A percentile compares a stretch with the other conserved stretches of the same genome.
Evolutionary conservation across 257 asterid genomes (phyloP).

Genomic region (Capsicum baccatum): DNA sequence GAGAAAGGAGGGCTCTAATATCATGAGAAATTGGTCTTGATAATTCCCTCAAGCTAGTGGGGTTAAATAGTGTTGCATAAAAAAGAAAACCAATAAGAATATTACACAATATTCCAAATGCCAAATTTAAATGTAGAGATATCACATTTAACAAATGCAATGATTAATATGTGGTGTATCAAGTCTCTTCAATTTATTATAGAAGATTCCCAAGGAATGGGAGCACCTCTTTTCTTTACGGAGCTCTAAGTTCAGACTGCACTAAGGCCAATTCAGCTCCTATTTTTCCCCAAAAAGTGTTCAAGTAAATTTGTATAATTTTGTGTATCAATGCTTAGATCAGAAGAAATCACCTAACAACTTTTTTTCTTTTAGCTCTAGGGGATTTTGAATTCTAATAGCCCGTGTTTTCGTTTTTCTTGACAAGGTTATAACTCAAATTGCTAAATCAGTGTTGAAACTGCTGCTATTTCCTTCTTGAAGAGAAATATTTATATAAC

Average conservation of each 20-base stretch:
- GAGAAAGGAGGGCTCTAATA: no score
- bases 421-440: background rate
- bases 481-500: background rate
- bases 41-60: no score
- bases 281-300: background rate
- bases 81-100: no score
- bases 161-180: no score
- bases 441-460: background rate
- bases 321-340: background rate
- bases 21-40: no score
- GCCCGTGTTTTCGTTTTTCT: background rate
- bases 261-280: background rate
- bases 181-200: background rate
- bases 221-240: background rate
- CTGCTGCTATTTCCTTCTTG: background rate
- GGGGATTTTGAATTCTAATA: background rate
- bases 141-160: no score
- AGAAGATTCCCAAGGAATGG: background rate
- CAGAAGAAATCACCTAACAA: background rate
- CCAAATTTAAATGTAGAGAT: no score
- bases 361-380: background rate
- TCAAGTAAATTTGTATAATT: background rate
- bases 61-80: no score
- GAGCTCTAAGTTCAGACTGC: background rate
- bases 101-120: no score